Evolutionary conservation across 148 eudicot genomes (phyloP).

Genomic region (Mesembryanthemum crystallinum): DNA sequence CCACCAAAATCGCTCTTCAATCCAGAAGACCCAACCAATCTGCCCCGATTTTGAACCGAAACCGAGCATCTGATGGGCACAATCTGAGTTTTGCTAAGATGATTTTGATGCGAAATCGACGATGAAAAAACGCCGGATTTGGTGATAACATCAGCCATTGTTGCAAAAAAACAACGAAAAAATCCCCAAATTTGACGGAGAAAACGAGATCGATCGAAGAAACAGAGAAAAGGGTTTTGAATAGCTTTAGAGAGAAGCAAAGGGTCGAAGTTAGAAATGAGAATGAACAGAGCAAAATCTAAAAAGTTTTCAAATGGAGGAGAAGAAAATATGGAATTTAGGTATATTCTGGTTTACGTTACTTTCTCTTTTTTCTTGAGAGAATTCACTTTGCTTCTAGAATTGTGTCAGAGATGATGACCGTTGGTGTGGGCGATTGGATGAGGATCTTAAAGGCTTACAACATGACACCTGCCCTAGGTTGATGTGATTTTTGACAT

Average conservation of each 20-base stretch:
- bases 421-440: conserved; percentile 21
- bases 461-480: conserved; percentile 11
- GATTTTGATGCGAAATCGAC: conserved; percentile 8
- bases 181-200: background rate
- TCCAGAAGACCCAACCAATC: conserved; percentile 25
- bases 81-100: background rate
- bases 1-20: conserved; percentile 37
- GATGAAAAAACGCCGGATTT: conserved; percentile 28
- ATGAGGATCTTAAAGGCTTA: conserved; percentile 14
- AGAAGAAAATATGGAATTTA: background rate
- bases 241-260: conserved; percentile 23
- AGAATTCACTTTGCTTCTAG: conserved; percentile 17
- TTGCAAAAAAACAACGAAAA: background rate
- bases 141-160: conserved; percentile 32
- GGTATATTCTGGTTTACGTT: background rate
- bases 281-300: conserved; percentile 7
- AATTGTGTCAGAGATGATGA: conserved; percentile 22
- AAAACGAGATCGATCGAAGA: background rate
- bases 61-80: conserved; percentile 23
- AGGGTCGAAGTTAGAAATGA: conserved; percentile 26
- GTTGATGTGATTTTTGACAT: conserved; percentile 10
- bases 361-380: background rate
- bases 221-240: conserved; percentile 24
- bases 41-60: conserved; percentile 22
- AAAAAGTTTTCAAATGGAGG: background rate